Conservation (phyloP, 257 asterid species). For the Eustoma russellianum region DNA sequence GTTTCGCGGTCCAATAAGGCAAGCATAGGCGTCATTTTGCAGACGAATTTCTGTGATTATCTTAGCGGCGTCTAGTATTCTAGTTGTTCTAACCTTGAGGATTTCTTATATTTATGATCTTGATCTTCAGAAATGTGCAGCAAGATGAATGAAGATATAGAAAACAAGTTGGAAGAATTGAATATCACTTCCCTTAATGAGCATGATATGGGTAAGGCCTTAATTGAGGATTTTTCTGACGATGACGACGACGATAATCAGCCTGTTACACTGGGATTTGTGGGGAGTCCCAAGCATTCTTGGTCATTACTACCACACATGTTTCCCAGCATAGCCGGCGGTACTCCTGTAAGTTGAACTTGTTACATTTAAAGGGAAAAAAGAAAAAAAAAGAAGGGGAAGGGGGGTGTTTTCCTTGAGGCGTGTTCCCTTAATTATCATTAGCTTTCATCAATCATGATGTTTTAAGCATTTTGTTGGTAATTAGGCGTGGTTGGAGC, state of each 20-base stretch:
- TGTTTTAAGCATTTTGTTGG: conserved; percentile 7
- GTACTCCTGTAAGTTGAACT: conserved; percentile 59
- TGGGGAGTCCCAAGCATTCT: conserved; percentile 44
- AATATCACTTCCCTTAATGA: conserved; percentile 47
- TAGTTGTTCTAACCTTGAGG: no score
- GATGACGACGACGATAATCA: conserved; percentile 45
- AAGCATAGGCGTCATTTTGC: no score
- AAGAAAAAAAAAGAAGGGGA: no score
- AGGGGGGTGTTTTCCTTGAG: neutral
- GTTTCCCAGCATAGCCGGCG: conserved; percentile 97
- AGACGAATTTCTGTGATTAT: no score
- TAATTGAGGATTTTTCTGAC: conserved; percentile 13
- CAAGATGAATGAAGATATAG: conserved; percentile 16
- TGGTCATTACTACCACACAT: conserved; percentile 68
- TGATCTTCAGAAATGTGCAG: conserved; percentile 19
- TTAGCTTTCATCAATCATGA: conserved; percentile 5
- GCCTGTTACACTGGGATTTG: conserved; percentile 66
- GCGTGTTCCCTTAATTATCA: neutral
- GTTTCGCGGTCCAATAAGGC: no score
- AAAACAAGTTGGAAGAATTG: conserved; percentile 31
- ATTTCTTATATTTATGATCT: no score
- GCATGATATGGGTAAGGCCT: conserved; percentile 42
- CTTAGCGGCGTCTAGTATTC: no score
- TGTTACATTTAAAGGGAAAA: no score
- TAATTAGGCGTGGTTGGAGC: conserved; percentile 89